Conservation (phyloP, 2,329 filamentous ascomycete species). For the Shiraia sp. region DNA sequence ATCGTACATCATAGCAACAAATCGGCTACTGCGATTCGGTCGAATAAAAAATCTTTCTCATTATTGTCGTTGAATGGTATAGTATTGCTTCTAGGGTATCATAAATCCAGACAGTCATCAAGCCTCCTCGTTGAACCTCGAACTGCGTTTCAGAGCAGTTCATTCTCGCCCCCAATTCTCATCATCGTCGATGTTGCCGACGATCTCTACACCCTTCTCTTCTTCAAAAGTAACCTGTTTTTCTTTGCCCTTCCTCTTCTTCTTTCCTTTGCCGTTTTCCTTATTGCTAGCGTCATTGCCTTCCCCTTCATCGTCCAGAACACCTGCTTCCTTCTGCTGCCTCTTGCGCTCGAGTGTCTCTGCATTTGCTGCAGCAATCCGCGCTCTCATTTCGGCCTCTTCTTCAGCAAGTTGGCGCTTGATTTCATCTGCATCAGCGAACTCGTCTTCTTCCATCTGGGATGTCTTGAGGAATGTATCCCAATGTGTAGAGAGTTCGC, state of each 20-base stretch:
- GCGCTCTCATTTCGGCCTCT: conserved; percentile 30
- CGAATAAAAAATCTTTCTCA: too few species aligned
- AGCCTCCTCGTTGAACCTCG: too few species aligned
- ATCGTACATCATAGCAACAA: too few species aligned
- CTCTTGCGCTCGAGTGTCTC: conserved; percentile 43
- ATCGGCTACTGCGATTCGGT: too few species aligned
- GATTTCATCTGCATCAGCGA: conserved; percentile 43
- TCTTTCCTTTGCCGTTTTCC: conserved; percentile 31
- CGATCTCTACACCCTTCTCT: conserved; percentile 35
- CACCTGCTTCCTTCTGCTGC: conserved; percentile 33
- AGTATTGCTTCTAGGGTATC: too few species aligned
- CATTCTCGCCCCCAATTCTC: conserved; percentile 28
- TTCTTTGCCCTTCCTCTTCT: conserved; percentile 35
- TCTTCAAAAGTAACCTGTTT: conserved; percentile 32
- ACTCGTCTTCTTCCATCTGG: conserved; percentile 40
- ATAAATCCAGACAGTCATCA: too few species aligned
- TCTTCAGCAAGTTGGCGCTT: conserved; percentile 33
- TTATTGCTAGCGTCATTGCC: conserved; percentile 19
- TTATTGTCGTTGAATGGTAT: too few species aligned
- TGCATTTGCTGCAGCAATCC: conserved; percentile 42
- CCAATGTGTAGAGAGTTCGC: conserved; percentile 41
- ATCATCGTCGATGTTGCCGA: conserved; percentile 33
- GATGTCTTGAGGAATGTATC: conserved; percentile 42
- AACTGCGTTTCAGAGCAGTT: neutral
- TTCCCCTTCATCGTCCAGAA: conserved; percentile 25